Percentiles rank a stretch among this genome's conserved stretches.
Conservation (phyloP, 129 eudicot species). For the Flaveria robusta region DNA sequence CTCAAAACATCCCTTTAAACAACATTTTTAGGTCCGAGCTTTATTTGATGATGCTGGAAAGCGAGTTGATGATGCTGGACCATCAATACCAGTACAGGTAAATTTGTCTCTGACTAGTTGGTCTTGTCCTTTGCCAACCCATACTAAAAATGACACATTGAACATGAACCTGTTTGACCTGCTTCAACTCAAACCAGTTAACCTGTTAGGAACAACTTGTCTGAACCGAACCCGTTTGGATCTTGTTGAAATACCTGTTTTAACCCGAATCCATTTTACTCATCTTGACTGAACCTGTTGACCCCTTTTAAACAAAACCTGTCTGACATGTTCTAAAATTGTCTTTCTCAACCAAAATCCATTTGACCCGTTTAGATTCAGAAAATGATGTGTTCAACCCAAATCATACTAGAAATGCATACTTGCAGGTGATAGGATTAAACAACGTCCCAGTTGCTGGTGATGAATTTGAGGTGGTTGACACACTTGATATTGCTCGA, state of each 20-base stretch:
- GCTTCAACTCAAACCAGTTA: neutral
- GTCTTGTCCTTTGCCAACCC: too few relatives aligned
- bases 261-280: neutral
- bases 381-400: slow-evolving; percentile 1
- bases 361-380: neutral
- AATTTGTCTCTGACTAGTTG: too few relatives aligned
- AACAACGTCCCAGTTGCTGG: slow-evolving; percentile 92
- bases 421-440: slow-evolving; percentile 77
- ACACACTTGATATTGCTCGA: slow-evolving; percentile 77
- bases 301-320: neutral
- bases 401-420: neutral
- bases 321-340: neutral
- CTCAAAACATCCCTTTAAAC: slow-evolving; percentile 17
- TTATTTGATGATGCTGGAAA: too few relatives aligned
- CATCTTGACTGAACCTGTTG: neutral
- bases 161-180: too few relatives aligned
- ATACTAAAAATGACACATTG: too few relatives aligned
- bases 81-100: too few relatives aligned
- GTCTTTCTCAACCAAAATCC: neutral
- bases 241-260: neutral
- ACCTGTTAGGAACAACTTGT: neutral
- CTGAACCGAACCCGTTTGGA: neutral
- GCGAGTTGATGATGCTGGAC: too few relatives aligned
- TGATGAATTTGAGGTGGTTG: slow-evolving; percentile 94
- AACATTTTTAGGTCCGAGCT: slow-evolving; percentile 5